Evolutionary conservation across 495 filamentous ascomycete species (phyloP), one percentile per base, ranked within the genome.

Genomic region (Lophiostoma macrostomum): DNA sequence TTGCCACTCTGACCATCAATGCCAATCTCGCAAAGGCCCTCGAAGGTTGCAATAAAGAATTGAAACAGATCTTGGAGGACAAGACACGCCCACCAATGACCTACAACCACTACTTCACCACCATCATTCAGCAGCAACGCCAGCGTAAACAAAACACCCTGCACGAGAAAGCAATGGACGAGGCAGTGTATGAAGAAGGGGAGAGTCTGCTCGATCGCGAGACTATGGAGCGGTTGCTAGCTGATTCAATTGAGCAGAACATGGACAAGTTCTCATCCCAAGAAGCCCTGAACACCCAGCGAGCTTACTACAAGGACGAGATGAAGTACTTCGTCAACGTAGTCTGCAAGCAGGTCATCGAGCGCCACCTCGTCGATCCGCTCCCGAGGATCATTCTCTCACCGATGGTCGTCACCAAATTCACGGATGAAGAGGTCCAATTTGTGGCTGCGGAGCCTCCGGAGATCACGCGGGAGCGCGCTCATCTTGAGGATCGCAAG

Each of bases 261-360:
- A 66, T 66, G 64, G 64, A 66, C 19, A 50, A 54, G 14, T 58
- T 55, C 47, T 50, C 52, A 0, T 25, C 50, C 8, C 52, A 60
- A 32, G 64, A 64, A 8, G 64, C 64, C 2, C 45, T 66, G 0
- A 61, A 64, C 27, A 36, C 13, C 35, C 34, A 50, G 19, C 36
- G 16, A 12, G 64, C 64, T 12, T 61, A 54, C 42, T 66, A 61
- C 49, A 61, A 63, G 40, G 54, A 67, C 20, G 54, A 68, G 44
- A 31, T 52, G 13, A 71, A 67, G 50, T 64, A 56, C 53, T 69
- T 71, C 51, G 57, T 69, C 40, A 50, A 51, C 18, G 37, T 12
- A 22, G 56, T 69, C 31, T 54, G 56, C 22, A 65, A 60, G 34
- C 67, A 69, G 31, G 69, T 70, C 19, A 52, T 69, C 39, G 69